Conservation (phyloP, 1,284 basidiomycete species). For the Erythrobasidium hasegawianum region DNA sequence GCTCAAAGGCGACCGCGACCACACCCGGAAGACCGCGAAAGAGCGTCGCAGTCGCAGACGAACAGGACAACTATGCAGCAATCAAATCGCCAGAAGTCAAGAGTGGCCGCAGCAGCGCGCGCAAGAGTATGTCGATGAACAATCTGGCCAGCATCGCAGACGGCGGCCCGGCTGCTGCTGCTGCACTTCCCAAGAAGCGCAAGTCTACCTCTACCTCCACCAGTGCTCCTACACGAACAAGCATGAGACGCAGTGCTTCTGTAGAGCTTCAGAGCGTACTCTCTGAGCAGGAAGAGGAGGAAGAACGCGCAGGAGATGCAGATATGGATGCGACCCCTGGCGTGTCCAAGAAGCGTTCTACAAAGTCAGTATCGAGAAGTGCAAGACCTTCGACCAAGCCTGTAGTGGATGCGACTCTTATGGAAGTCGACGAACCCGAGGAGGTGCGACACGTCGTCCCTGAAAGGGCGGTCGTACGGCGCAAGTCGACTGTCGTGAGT, state of each 20-base stretch:
- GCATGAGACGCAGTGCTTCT: constrained; percentile 29
- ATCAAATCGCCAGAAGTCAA: neutral
- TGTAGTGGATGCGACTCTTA: neutral
- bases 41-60: constrained; percentile 50
- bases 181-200: constrained; percentile 19
- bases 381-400: neutral
- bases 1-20: constrained; percentile 33
- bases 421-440: neutral
- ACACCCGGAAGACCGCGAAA: constrained; percentile 49
- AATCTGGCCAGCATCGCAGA: neutral
- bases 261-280: constrained; percentile 32
- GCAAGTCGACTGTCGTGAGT: constrained; percentile 1
- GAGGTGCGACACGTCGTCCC: neutral
- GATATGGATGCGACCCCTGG: neutral
- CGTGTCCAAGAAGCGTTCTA: constrained; percentile 18
- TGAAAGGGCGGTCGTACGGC: neutral
- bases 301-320: too few relatives aligned
- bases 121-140: constrained; percentile 8
- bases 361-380: neutral
- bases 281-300: constrained; percentile 18
- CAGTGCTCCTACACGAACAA: constrained; percentile 36
- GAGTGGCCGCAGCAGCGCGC: neutral
- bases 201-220: constrained; percentile 33
- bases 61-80: neutral
- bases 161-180: neutral